Percentiles rank a stretch among this genome's conserved stretches.
Evolutionary conservation across 345 rosid species (phyloP).

Genomic region (Syzygium oleosum): DNA sequence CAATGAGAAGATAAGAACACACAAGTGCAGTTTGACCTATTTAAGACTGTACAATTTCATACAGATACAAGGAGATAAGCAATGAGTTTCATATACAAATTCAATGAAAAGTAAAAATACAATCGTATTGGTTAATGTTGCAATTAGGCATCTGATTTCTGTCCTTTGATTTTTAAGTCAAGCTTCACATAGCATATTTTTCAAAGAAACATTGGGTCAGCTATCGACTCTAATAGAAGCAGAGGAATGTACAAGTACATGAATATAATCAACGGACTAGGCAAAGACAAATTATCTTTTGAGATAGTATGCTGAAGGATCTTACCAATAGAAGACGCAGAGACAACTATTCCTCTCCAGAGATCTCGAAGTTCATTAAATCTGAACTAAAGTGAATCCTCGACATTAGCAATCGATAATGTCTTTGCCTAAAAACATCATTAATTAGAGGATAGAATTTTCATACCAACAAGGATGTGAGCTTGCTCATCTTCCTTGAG

Average conservation of each 20-base stretch:
- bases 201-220: neutral
- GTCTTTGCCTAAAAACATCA: no score
- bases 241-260: neutral
- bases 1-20: neutral
- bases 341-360: constrained; percentile 72
- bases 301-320: neutral
- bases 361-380: constrained; percentile 86
- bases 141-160: neutral
- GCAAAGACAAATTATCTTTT: neutral
- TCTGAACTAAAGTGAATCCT: no score
- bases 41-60: neutral
- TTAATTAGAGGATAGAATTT: no score
- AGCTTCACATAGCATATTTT: neutral
- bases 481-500: no score
- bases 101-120: neutral
- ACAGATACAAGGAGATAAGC: neutral
- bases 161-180: neutral
- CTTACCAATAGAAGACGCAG: constrained; percentile 54
- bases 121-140: neutral
- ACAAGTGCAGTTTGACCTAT: neutral
- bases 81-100: neutral
- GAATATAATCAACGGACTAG: neutral
- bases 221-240: neutral
- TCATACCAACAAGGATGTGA: no score
- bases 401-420: no score